phyloP scores from a whole-genome alignment of 2,329 filamentous ascomycete genomes.

The Nannizziopsis barbatae region DNA sequence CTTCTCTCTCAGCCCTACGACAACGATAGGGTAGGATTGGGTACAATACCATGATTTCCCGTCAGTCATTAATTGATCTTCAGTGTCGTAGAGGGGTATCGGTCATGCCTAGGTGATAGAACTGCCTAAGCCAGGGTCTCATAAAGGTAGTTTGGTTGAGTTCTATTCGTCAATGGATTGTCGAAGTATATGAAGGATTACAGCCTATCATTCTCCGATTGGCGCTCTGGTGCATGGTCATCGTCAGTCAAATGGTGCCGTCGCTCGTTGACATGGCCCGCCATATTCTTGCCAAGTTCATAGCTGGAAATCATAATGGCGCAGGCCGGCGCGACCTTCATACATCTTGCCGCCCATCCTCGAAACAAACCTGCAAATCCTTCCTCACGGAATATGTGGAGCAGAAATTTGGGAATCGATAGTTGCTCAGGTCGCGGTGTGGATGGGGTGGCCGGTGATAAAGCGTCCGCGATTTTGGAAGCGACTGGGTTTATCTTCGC shows the following conservation, averaged over 20 bases:
- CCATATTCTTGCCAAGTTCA: conserved; percentile 86
- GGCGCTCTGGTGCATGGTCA: background rate
- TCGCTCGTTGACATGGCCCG: conserved; percentile 58
- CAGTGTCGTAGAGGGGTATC: no score
- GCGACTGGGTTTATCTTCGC: conserved; percentile 16
- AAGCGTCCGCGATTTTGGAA: conserved; percentile 8
- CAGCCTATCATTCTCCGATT: background rate
- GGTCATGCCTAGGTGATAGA: no score
- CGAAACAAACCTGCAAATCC: conserved; percentile 71
- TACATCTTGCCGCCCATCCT: conserved; percentile 79
- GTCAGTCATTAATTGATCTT: background rate
- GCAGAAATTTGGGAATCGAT: conserved; percentile 71
- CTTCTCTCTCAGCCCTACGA: background rate
- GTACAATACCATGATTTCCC: background rate
- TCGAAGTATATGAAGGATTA: no score
- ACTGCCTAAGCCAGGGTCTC: no score
- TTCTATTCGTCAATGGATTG: no score
- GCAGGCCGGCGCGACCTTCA: conserved; percentile 92
- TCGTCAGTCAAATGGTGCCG: conserved; percentile 2
- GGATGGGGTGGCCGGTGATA: conserved; percentile 6
- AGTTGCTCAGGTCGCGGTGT: conserved; percentile 54
- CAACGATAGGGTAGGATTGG: background rate
- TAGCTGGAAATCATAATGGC: conserved; percentile 99
- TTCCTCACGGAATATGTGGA: conserved; percentile 81
- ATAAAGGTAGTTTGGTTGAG: no score